phyloP scores from a whole-genome alignment of 2,329 filamentous ascomycete genomes.

The Drechmeria coniospora region DNA sequence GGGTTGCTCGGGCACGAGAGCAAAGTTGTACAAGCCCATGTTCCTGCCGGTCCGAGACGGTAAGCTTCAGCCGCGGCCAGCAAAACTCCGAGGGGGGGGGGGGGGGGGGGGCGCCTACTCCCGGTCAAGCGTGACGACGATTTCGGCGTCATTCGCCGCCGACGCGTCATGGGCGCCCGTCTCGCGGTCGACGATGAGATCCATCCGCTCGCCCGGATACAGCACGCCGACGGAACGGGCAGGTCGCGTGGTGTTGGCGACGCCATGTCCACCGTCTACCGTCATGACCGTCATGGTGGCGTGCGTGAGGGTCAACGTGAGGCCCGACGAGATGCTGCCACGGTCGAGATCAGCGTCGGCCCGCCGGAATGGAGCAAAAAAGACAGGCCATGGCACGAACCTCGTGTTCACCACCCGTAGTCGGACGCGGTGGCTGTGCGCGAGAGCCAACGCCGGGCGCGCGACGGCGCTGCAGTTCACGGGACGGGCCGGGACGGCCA shows the following conservation, averaged over 20 bases:
- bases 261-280: slow-evolving; percentile 7
- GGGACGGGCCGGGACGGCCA: slow-evolving; percentile 6
- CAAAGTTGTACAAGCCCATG: slow-evolving; percentile 9
- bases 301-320: slow-evolving; percentile 2
- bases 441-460: slow-evolving; percentile 3
- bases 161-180: not conserved
- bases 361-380: too few relatives aligned
- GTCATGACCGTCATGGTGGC: slow-evolving; percentile 6
- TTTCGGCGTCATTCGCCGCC: not conserved
- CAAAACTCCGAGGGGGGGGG: not conserved
- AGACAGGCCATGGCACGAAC: too few relatives aligned
- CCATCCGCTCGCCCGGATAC: slow-evolving; percentile 10
- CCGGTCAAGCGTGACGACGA: slow-evolving; percentile 5
- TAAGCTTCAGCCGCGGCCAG: too few relatives aligned
- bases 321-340: slow-evolving; percentile 2
- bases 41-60: slow-evolving; percentile 4
- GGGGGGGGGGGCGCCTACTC: too few relatives aligned
- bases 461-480: slow-evolving; percentile 4
- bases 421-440: slow-evolving; percentile 4
- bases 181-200: slow-evolving; percentile 4
- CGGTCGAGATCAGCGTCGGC: not conserved
- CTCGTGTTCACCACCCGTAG: slow-evolving; percentile 8
- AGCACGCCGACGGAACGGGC: slow-evolving; percentile 6
- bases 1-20: slow-evolving; percentile 6
- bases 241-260: slow-evolving; percentile 4